A percentile compares a stretch with the other conserved stretches of the same genome.
Conservation (phyloP, 768 basidiomycete genomes). For the Mycena venus region DNA sequence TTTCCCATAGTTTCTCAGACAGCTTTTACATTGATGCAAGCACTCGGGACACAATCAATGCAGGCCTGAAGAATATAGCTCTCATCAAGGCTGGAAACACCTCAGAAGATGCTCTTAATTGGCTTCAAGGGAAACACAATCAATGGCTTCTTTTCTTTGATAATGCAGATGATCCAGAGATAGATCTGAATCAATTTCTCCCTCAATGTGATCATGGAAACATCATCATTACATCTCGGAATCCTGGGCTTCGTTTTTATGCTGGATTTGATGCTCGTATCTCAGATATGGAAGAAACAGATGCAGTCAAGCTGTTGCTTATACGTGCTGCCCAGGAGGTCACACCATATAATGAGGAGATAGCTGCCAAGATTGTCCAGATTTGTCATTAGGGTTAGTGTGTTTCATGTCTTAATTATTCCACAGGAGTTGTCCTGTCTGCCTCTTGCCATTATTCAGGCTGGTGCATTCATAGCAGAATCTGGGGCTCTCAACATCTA, state of each 20-base stretch:
- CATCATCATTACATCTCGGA: slow-evolving; percentile 2
- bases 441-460: not conserved
- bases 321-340: not conserved
- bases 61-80: not conserved
- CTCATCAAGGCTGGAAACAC: not conserved
- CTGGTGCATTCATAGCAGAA: not conserved
- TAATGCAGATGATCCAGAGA: slow-evolving; percentile 1
- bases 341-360: not conserved
- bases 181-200: not conserved
- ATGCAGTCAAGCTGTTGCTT: not conserved
- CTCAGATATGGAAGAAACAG: not conserved
- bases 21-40: not conserved
- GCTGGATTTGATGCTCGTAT: not conserved
- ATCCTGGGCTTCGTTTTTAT: not conserved
- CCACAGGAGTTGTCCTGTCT: not conserved
- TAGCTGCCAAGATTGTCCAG: not conserved
- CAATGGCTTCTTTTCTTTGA: not conserved
- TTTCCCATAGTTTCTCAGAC: not conserved
- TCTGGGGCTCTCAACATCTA: not conserved
- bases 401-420: not conserved
- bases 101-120: not conserved
- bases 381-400: not conserved
- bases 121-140: not conserved
- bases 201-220: not conserved
- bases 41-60: not conserved